Conservation (phyloP, 495 filamentous ascomycete genomes). For the Evernia prunastri region DNA sequence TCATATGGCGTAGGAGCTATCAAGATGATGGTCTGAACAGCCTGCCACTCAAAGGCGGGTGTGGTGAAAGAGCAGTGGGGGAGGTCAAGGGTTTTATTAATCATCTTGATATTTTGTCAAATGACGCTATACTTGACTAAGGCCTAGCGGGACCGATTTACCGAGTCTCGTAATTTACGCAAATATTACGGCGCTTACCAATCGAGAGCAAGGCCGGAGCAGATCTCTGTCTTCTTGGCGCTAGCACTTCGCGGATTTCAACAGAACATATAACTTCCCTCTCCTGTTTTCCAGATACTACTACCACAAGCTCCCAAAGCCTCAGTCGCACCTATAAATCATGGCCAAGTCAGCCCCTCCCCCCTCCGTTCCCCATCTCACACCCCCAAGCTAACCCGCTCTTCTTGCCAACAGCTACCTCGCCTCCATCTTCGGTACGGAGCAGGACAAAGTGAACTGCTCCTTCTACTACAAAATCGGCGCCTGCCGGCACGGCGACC, state of each 20-base stretch:
- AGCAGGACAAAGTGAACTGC: slow-evolving; percentile 91
- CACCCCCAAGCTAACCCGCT: neutral
- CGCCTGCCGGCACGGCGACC: slow-evolving; percentile 95
- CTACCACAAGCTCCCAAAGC: neutral
- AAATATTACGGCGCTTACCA: too few species aligned
- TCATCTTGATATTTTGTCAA: too few species aligned
- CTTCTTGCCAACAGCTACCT: slow-evolving; percentile 68
- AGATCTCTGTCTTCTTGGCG: too few species aligned
- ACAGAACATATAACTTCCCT: neutral
- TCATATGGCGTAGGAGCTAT: too few species aligned
- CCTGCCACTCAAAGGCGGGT: too few species aligned
- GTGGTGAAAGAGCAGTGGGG: too few species aligned
- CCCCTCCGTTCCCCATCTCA: neutral
- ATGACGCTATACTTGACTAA: too few species aligned
- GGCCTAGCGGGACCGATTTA: too few species aligned
- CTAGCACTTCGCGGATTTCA: slow-evolving; percentile 12
- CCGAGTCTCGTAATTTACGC: too few species aligned
- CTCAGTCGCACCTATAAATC: neutral
- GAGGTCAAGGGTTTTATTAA: too few species aligned
- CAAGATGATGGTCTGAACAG: too few species aligned
- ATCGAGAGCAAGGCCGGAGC: too few species aligned
- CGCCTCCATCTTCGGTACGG: slow-evolving; percentile 98
- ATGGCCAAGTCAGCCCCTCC: slow-evolving; percentile 22
- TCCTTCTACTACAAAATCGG: slow-evolving; percentile 96
- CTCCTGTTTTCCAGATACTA: neutral